Base-by-base conservation (phyloP, 164 flowering plant species). In the Annona squamosa region DNA sequence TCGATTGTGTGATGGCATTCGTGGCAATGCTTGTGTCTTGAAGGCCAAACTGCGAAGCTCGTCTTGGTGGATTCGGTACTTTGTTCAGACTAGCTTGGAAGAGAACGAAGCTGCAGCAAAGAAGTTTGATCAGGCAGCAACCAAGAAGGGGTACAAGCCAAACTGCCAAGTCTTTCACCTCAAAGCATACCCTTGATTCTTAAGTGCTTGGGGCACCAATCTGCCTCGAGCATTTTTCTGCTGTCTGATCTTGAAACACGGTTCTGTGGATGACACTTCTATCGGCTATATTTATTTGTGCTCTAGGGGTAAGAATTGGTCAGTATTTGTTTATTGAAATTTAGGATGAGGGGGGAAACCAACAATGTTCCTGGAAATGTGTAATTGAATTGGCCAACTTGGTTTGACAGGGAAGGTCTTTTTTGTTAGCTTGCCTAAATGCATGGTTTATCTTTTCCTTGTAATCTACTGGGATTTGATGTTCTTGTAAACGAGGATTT, bases 131-230 rank as follows among this genome's bases (percentile, higher is more conserved):
- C 87, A 84, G 84, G 91, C 92, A 72, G 87, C 90, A 42, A 48
- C 77, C 69, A 86, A 86, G 86, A 81, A 46, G 69, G 83, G 87
- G 3, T 93, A 84, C 87, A 82, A 75, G 61, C 90, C 97, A 19
- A 77, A 77, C 77, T 93, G 98, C 82, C 98, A 93, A 86, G 81
- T 93, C 46, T 90, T 93, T 77, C 98, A 93, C 80, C 89, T 93
- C 77, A 89, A 80, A 26, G 80, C 93, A 45, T 86, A 83, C 80
- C 86, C 79, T 73, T 88, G 75, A 88, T 65, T 46, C 59, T n/a
- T 16, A 48, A 2, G 13, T 6, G 56, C 16, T 9, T 48, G 3
- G 18, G 12, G 37, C 62, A 4, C 37, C 42, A 57, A n/a, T 9
- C 10, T 41, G 42, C 5, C 57, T 16, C 18, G 37, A 47, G 52